Base-by-base conservation (phyloP, 345 rosid species). In the Eucalyptus cloeziana region DNA sequence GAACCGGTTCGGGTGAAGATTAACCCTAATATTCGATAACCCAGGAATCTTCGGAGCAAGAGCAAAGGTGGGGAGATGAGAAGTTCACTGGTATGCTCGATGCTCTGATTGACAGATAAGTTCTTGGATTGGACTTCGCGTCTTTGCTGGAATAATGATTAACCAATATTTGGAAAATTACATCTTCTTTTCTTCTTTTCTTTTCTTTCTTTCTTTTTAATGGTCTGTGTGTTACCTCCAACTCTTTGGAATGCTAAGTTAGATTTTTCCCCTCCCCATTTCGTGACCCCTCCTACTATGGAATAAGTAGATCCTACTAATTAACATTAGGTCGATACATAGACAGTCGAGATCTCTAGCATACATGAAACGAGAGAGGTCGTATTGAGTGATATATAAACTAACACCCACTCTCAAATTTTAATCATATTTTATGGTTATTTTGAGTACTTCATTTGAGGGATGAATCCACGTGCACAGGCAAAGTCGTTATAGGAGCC, bases 401-500 rank as follows among this genome's bases (percentile, higher is more conserved):
- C 6, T 6, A 27, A 13, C 31, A 60, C 2, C 15, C 31, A 60
- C n/a, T 60, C 15, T 27, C 2, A 60, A 60, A 60, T 60, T 7
- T 3, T 60, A 7, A 60, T 1, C 4, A 60, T 27, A 16, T 27
- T 60, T 27, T 60, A 13, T 60, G 69, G 2, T 60, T 27, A 27
- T 60, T 60, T 60, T 60, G 31, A 27, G 8, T 60, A 11, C 4
- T 60, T 4, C 31, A 27, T 60, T 60, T 60, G 16, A 56, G 69
- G 3, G 31, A 6, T 64, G 4, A 64, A 64, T 64, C 1, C 10
- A 14, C 3, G 0, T 64, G 3, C 1, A 30, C 0, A 1, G 3
- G 9, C 10, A 2, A 0, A 5, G 0, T 14, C 5, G 2, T 14
- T n/a, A 64, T 3, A n/a, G 0, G 16, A 64, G 1, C 5, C 5